Evolutionary conservation across 306 rosid species (phyloP).

Genomic region (Prunus mira): DNA sequence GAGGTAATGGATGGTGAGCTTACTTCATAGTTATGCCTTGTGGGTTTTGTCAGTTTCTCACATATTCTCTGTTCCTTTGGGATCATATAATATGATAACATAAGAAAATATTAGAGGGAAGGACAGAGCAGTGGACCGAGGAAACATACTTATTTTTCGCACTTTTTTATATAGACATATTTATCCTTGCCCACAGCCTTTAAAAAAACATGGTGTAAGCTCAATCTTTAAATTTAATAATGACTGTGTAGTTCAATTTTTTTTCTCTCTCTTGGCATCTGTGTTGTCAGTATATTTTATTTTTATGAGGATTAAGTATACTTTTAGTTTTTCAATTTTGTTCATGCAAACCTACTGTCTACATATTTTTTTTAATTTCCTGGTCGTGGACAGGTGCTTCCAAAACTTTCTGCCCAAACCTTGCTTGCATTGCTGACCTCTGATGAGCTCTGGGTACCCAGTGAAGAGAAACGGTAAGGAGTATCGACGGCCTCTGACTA

Average conservation of each 20-base stretch:
- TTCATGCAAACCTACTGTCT: constrained; percentile 5
- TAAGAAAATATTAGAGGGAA: constrained; percentile 2
- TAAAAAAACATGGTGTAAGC: background rate
- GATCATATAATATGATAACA: background rate
- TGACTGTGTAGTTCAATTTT: background rate
- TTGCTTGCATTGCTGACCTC: constrained; percentile 80
- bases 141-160: background rate
- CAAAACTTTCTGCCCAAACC: constrained; percentile 91
- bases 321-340: background rate
- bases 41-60: constrained; percentile 14
- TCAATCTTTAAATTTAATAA: background rate
- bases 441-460: constrained; percentile 80
- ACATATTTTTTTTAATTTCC: constrained; percentile 1
- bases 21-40: constrained; percentile 19
- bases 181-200: background rate
- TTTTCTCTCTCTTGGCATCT: background rate
- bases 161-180: background rate
- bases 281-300: background rate
- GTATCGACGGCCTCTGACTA: constrained; percentile 15
- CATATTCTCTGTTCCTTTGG: constrained; percentile 5
- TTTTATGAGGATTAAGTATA: background rate
- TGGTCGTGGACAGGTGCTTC: constrained; percentile 62
- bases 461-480: constrained; percentile 85
- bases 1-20: constrained; percentile 55
- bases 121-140: background rate